Evolutionary conservation across 2,329 filamentous ascomycete genomes (phyloP), one percentile per base, ranked within the genome.

Genomic region (Aaosphaeria pasadenensis): DNA sequence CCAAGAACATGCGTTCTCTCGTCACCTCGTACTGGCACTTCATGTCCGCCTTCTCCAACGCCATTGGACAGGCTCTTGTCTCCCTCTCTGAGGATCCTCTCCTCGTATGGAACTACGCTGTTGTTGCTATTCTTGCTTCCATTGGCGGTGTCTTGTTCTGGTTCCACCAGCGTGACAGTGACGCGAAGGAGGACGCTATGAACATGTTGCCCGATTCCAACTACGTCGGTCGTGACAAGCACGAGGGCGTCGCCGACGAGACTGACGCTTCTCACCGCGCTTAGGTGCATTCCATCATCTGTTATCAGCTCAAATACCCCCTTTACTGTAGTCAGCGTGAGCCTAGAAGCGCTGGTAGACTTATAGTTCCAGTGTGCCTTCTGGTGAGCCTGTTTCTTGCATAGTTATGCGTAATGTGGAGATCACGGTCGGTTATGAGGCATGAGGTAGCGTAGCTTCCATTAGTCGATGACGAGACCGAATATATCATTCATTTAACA

Each of bases 1-100:
- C 88, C 29, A 82, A 80, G 61, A 90, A 89, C 74, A 91, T 91
- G 88, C 85, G 86, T 55, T 87, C 84, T 1, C 77, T 91, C n/a
- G 86, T 91, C 9, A 77, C 74, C 69, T 81, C 82, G 17, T 75
- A 90, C 59, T 84, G 84, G 62, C 77, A 89, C 36, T 85, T 87
- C 74, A 89, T 83, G 78, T 84, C 77, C 30, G 87, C 86, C 48
- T 77, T 91, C 56, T 83, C 84, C 1, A 77, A 84, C 30, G 86
- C 87, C 33, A 72, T 91, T 43, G 85, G 84, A n/a, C 83, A 89
- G 72, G 85, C 84, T 1, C 78, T 88, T 36, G 80, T 81, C 6
- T 74, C 80, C 0, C 72, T 89, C 1, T 79, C 81, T 0, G 76
- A 73, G 5, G 84, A 89, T 62, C 86, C 86, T 2, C 69, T 86